A percentile compares a stretch with the other conserved stretches of the same genome.
phyloP scores from a whole-genome alignment of 805 yeast genomes.

The Spathaspora gorwiae region DNA sequence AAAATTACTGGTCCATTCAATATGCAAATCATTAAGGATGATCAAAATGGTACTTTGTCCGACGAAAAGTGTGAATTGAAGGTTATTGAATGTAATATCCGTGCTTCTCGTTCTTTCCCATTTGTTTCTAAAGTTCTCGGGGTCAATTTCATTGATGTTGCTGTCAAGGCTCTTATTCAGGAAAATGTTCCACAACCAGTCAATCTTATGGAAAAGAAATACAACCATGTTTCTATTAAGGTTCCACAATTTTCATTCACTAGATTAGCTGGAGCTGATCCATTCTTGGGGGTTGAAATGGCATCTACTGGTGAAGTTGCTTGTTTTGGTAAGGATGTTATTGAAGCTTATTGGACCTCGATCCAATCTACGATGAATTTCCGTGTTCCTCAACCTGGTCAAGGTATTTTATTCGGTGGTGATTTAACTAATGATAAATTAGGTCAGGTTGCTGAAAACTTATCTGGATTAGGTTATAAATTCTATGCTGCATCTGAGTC shows the following conservation, averaged over 20 bases:
- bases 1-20: slow-evolving; percentile 97
- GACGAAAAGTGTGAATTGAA: slow-evolving; percentile 61
- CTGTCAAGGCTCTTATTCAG: slow-evolving; percentile 79
- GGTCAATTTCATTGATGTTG: slow-evolving; percentile 88
- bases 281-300: slow-evolving; percentile 98
- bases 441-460: slow-evolving; percentile 65
- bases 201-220: slow-evolving; percentile 68
- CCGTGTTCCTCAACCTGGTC: slow-evolving; percentile 85
- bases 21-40: slow-evolving; percentile 91
- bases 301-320: slow-evolving; percentile 99
- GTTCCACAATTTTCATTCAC: slow-evolving; percentile 99
- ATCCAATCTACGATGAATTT: slow-evolving; percentile 97
- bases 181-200: slow-evolving; percentile 73
- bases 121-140: slow-evolving; percentile 97
- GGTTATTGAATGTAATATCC: slow-evolving; percentile 97
- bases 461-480: slow-evolving; percentile 75
- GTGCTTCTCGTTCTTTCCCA: slow-evolving; percentile 99
- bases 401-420: slow-evolving; percentile 92
- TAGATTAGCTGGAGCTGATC: slow-evolving; percentile 98
- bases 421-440: slow-evolving; percentile 69
- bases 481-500: slow-evolving; percentile 71
- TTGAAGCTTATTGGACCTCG: slow-evolving; percentile 97
- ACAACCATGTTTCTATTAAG: slow-evolving; percentile 69
- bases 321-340: slow-evolving; percentile 79
- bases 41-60: slow-evolving; percentile 52